Evolutionary conservation across 1,139 yeast genomes (phyloP), one percentile per base, ranked within the genome.

Genomic region (Candida frijolesensis): DNA sequence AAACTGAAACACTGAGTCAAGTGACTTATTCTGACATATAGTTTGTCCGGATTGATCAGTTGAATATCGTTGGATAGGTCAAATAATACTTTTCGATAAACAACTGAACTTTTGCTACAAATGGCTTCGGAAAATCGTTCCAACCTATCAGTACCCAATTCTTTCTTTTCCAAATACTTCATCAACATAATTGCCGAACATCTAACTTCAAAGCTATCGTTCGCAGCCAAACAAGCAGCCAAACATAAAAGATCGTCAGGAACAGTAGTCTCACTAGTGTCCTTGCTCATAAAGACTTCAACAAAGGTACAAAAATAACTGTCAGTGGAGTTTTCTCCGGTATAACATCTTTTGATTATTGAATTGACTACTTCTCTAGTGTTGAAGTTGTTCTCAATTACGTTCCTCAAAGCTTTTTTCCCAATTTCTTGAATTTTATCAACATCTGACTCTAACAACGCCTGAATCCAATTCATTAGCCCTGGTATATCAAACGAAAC

Each of bases 401-500:
- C 71, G 59, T 87, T 89, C 46, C 76, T 74, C 48, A 94, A 69
- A 0, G 97, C 97, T n/a, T 73, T 69, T 37, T 82, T 78, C 0
- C 96, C 98, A 34, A 87, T 66, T 3, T 74, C 81, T 50, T 81
- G 83, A 35, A 87, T 74, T 41, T 78, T 76, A 11, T 85, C 91
- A 45, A 80, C 78, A 5, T 79, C 78, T 0, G 89, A 79, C 25
- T 76, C 73, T 50, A 91, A 78, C 30, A 91, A 70, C 1, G 90
- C 76, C 56, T 86, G 86, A 34, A 91, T 80, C 98, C 98, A 94
- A 27, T 79, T 74, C 67, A 91, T 74, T 35, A 91, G 71, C 0
- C 83, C 84, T 4, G 80, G 74, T 8, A 87, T 78, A 57, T 89
- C 94, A 67, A 91, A 89, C 0, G 92, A 83, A 60, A 86, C 72